Conservation (phyloP, 2,329 filamentous ascomycete species). For the Monosporascus sp. region DNA sequence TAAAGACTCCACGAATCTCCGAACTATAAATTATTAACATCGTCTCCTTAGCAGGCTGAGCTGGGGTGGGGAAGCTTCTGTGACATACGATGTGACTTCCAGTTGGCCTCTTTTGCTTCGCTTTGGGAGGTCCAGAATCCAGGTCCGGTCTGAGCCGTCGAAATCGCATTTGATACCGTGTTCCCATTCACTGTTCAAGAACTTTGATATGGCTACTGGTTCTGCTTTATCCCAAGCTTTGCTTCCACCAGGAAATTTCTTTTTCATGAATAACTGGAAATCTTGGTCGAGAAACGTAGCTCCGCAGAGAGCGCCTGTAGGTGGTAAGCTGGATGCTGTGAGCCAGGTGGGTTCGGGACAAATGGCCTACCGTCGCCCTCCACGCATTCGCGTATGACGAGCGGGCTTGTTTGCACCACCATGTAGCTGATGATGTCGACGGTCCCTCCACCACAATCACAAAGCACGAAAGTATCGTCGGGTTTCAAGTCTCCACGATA, state of each 20-base stretch:
- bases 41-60: neutral
- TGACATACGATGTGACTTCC: neutral
- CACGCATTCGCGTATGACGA: conserved; percentile 31
- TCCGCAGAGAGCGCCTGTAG: conserved; percentile 26
- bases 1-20: conserved; percentile 20
- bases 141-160: conserved; percentile 2
- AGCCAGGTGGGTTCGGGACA: neutral
- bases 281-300: conserved; percentile 34
- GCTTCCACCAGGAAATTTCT: conserved; percentile 8
- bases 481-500: conserved; percentile 14
- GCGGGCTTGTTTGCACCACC: conserved; percentile 7
- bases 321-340: neutral
- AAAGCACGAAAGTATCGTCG: conserved; percentile 20
- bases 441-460: conserved; percentile 27
- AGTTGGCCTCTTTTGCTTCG: conserved; percentile 1
- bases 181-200: conserved; percentile 20
- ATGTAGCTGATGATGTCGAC: conserved; percentile 37
- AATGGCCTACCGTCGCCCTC: conserved; percentile 27
- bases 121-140: conserved; percentile 5
- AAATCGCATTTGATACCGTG: conserved; percentile 19
- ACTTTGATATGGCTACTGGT: neutral
- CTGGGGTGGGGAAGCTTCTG: conserved; percentile 6
- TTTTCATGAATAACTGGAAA: conserved; percentile 25
- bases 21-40: neutral
- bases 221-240: neutral